Base-by-base conservation (phyloP, 352 stramenopile genomes). In the Thalassiosira exigua region DNA sequence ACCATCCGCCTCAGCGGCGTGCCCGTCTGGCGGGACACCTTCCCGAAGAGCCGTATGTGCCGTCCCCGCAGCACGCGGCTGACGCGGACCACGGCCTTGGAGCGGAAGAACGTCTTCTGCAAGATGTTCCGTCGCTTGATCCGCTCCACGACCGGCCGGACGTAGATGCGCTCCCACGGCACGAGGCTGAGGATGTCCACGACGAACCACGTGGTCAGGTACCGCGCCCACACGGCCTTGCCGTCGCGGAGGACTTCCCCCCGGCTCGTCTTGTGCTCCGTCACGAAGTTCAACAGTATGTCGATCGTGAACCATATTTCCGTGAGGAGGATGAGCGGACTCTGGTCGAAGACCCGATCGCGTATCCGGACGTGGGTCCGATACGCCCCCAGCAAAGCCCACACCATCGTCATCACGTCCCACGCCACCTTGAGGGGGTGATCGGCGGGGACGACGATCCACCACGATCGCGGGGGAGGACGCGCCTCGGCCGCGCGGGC, bases 171-270 rank as follows among this genome's bases (percentile, higher is more conserved):
- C 61, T 93, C 87, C 75, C 87, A 91, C 0, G 87, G 87, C 59
- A 91, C 76, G 3, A 93, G 54, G 30, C 72, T 80, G 14, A 93
- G 52, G 4, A 76, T 75, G 72, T 93, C 87, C 58, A 93, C 74
- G 14, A 86, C 69, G 74, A 93, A 93, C 87, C 87, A 93, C 22
- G 87, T 88, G 3, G 85, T 91, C 29, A 93, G 75, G 71, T 93
- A 93, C 26, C 83, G 53, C 22, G 84, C 87, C 79, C 84, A 90
- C 24, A 93, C 84, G 24, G 69, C 71, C 21, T 78, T 81, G 30
- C 77, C 71, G 62, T 85, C 75, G 46, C 62, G 56, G 26, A 90
- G 77, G 3, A 91, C 71, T 30, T 83, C 46, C 26, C 85, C 81
- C 59, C 79, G 60, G 2, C 39, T 71, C 1, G 79, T 89, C 32